Evolutionary conservation across 2,329 filamentous ascomycete species (phyloP), one percentile per base, ranked within the genome.

Genomic region (Diplodia sapinea): DNA sequence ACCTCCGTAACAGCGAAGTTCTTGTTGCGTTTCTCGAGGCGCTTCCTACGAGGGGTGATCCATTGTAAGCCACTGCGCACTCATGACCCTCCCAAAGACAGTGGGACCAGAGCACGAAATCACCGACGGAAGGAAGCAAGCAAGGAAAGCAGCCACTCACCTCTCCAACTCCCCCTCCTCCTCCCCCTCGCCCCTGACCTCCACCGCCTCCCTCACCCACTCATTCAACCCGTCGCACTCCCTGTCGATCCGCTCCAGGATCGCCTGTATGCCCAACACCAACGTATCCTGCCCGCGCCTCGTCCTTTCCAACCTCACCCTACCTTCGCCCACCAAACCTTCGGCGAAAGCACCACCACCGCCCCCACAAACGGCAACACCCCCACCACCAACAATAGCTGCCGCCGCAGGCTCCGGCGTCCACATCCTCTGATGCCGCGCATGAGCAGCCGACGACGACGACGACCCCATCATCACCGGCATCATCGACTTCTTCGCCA

Each of bases 1-100:
- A 62, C 33, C 55, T 67, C 56, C 49, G 36, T 55, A 6, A 54
- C 36, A 2, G n/a, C 55, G 1, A 38, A 38, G 49, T 67, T 67
- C 26, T 13, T 33, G 47, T 38, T 50, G 20, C 65, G 65, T 36
- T 54, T 40, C 33, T 67, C 65, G 6, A 52, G 29, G 17, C 64
- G 15, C 31, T 33, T 40, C 29, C 64, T 66, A 29, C 23, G 26
- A 8, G 4, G 8, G 31, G 6, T 2, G 8, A 7, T 33, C 8
- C 8, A 8, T 33, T 5, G 7, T 15, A 15, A 7, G 20, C 49
- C 49, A 11, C 11, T 26, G 23, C 23, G 2, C 2, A 26, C 23
- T 2, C 23, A 26, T 2, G 23, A 26, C 23, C 2, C 23, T 3
- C 23, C 23, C 23, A 26, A 26, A 26, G 23, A 26, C 23, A 2